Conservation (phyloP, 2,329 filamentous ascomycete genomes). For the Alternaria sp. region DNA sequence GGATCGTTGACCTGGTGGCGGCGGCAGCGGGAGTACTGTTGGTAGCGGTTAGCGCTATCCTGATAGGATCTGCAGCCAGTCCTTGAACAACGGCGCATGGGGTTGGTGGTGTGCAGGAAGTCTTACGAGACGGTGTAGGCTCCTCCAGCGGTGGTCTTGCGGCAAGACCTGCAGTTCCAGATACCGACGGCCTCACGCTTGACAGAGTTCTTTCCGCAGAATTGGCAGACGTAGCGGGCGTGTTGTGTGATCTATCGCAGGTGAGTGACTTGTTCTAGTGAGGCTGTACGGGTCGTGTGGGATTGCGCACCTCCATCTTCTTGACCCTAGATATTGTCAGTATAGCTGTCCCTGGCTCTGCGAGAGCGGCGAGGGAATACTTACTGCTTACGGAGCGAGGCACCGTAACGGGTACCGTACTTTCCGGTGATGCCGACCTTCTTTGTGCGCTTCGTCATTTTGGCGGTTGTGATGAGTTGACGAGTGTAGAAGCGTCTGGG, state of each 20-base stretch:
- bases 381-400: conserved; percentile 91
- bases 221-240: conserved; percentile 93
- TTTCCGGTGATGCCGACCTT: conserved; percentile 96
- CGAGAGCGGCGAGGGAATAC: not conserved
- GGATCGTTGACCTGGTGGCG: conserved; percentile 93
- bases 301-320: conserved; percentile 80
- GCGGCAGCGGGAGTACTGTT: conserved; percentile 86
- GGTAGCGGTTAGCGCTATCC: conserved; percentile 31
- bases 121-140: conserved; percentile 96
- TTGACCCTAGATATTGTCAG: conserved; percentile 64
- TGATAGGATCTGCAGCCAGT: not conserved
- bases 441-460: conserved; percentile 59
- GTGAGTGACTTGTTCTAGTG: conserved; percentile 27
- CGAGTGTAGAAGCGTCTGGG: conserved; percentile 25
- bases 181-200: conserved; percentile 90
- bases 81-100: not conserved
- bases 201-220: conserved; percentile 90
- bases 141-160: conserved; percentile 91
- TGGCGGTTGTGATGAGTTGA: conserved; percentile 51
- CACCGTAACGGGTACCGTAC: conserved; percentile 98
- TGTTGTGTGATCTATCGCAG: conserved; percentile 79
- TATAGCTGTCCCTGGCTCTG: not conserved
- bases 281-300: conserved; percentile 5
- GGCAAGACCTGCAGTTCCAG: conserved; percentile 96
- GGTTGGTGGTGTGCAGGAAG: conserved; percentile 9